phyloP scores from a whole-genome alignment of 805 yeast genomes.

The Zygosaccharomyces bisporus region DNA sequence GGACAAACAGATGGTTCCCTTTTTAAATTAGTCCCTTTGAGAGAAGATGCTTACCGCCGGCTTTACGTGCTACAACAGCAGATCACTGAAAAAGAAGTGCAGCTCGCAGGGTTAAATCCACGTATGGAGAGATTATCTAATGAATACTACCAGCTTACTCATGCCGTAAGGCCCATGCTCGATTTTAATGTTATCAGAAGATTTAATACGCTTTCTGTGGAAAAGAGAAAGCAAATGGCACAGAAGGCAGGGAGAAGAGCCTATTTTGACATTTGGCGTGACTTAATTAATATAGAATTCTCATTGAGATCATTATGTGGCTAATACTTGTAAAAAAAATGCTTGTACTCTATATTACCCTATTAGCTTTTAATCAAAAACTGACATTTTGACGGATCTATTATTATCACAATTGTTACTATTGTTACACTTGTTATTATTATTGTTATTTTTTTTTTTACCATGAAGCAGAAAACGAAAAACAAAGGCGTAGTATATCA shows the following conservation, averaged over 20 bases:
- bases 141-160: slow-evolving; percentile 33
- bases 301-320: slow-evolving; percentile 30
- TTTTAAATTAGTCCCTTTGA: slow-evolving; percentile 65
- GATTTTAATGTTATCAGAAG: slow-evolving; percentile 56
- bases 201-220: slow-evolving; percentile 55
- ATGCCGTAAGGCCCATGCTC: slow-evolving; percentile 56
- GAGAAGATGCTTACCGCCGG: slow-evolving; percentile 73
- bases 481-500: not conserved
- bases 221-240: slow-evolving; percentile 50
- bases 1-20: slow-evolving; percentile 77
- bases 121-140: slow-evolving; percentile 52
- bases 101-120: slow-evolving; percentile 78
- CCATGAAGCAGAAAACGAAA: not conserved
- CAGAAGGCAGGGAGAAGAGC: slow-evolving; percentile 56
- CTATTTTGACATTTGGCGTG: slow-evolving; percentile 62
- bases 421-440: too few relatives aligned
- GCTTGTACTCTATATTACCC: not conserved
- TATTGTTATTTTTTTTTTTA: too few relatives aligned
- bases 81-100: slow-evolving; percentile 69
- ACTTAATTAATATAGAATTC: slow-evolving; percentile 54
- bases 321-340: slow-evolving; percentile 1
- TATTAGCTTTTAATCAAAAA: not conserved
- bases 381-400: slow-evolving; percentile 3
- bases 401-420: too few relatives aligned
- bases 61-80: slow-evolving; percentile 86